A percentile compares a stretch with the other conserved stretches of the same genome.
These are phyloP conservation scores for Diaporthe ilicicola DNA, from an alignment of 2,329 filamentous ascomycete genomes.

Conservation along the genomic window DNA sequence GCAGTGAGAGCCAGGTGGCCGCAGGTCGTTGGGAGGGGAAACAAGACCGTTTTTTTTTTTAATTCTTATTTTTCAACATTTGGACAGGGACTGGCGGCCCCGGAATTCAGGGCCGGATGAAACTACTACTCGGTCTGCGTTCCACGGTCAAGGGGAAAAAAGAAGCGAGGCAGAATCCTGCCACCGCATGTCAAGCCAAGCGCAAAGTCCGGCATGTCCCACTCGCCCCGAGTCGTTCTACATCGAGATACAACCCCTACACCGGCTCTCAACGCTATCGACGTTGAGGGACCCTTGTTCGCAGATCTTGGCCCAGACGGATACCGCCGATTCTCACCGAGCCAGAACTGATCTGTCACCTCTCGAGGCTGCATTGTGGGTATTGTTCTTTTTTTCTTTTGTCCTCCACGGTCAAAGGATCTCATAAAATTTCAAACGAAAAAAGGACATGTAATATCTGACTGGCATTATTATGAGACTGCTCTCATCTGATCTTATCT, in stretches of 20 bases:
- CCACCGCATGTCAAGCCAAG: background rate
- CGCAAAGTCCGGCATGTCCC: background rate
- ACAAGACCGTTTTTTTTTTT: background rate
- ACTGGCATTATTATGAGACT: conserved; percentile 25
- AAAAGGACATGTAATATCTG: conserved; percentile 24
- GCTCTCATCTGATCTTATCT: conserved; percentile 15
- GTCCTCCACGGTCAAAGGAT: background rate
- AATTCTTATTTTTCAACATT: background rate
- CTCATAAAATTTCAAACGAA: background rate
- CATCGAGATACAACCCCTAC: background rate
- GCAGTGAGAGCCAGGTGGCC: conserved; percentile 26
- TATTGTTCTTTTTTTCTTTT: conserved; percentile 20
- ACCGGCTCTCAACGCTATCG: conserved; percentile 8
- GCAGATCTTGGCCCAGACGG: conserved; percentile 10
- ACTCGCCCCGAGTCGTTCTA: background rate
- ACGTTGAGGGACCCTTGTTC: conserved; percentile 2
- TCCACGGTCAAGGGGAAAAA: background rate
- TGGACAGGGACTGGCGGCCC: background rate
- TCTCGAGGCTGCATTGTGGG: background rate
- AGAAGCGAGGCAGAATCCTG: background rate
- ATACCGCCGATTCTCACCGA: conserved; percentile 2
- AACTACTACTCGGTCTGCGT: background rate
- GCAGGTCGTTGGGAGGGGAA: conserved; percentile 10
- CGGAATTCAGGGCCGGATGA: background rate
- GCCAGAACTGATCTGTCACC: background rate